Evolutionary conservation across 495 filamentous ascomycete species (phyloP), one percentile per base, ranked within the genome.

Genomic region (Oidiodendron maius): DNA sequence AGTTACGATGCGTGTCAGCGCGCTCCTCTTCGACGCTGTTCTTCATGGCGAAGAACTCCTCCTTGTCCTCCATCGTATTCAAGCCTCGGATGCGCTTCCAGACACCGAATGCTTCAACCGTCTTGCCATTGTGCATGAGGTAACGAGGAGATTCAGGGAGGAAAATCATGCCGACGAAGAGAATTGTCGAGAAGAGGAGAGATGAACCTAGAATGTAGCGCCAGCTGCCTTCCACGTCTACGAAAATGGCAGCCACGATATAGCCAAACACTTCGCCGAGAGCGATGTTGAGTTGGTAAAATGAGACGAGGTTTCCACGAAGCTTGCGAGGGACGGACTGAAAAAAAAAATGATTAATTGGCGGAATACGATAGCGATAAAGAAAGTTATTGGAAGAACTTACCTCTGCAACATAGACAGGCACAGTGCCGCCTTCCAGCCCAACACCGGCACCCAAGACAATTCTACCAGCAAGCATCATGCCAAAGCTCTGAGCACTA

Each of bases 101-200:
- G n/a, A 81, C 77, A 10, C 56, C 61, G 61, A 71, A 82, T 1
- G 88, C 85, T 48, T 82, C 80, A 8, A 83, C 82, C 30, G 74
- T 64, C 32, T 75, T 76, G 28, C 85, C 84, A 40, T 72, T 67
- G 43, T 81, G 77, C 69, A 86, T 87, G 44, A 82, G 75, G 59
- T 67, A 83, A 55, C 83, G 80, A 18, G 85, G 85, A 24, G 81
- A 84, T 64, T 87, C 84, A 50, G 84, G 83, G 23, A 89, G 76
- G 65, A 84, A 78, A 13, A 87, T 70, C 41, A 84, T 83, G 17
- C 76, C 77, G 11, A 71, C 62, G 8, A 75, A 52, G 60, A 80
- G 72, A 56, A 82, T 77, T 23, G 77, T 81, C 2, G 76, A 80
- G 60, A 82, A 81, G 44, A 82, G 55, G 16, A 82, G 64, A 0